Conservation (phyloP, 1,284 basidiomycete species). For the Sporisorium sorghi region DNA sequence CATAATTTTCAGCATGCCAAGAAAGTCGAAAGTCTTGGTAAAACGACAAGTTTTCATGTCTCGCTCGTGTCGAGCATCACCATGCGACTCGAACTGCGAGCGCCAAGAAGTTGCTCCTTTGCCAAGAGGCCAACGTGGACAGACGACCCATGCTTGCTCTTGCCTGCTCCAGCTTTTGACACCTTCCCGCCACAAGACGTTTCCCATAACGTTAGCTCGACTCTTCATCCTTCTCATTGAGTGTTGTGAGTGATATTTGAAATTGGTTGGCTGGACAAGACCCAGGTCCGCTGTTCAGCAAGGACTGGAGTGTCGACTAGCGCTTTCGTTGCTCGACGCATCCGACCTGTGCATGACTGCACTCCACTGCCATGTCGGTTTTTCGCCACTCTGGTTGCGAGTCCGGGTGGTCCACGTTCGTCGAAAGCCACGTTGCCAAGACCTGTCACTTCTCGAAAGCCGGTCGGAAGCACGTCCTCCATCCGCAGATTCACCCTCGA, state of each 20-base stretch:
- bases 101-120: slow-evolving; percentile 26
- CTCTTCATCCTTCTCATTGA: no score
- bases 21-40: slow-evolving; percentile 15
- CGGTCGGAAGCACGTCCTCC: slow-evolving; percentile 11
- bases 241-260: background rate
- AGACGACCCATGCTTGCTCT: slow-evolving; percentile 26
- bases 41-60: no score
- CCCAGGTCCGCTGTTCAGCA: no score
- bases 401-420: slow-evolving; percentile 11
- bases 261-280: background rate
- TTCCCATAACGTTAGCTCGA: no score
- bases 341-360: background rate
- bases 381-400: background rate
- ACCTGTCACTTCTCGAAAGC: slow-evolving; percentile 8
- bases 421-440: slow-evolving; percentile 17
- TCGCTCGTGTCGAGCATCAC: no score
- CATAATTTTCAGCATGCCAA: slow-evolving; percentile 9
- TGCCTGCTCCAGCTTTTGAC: no score
- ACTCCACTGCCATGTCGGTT: background rate
- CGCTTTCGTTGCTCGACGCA: no score
- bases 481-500: background rate
- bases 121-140: slow-evolving; percentile 48
- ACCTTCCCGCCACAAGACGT: background rate
- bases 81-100: no score
- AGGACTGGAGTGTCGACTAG: no score